Base-by-base conservation (phyloP, 2,329 filamentous ascomycete genomes). In the Colletotrichum australisinense region DNA sequence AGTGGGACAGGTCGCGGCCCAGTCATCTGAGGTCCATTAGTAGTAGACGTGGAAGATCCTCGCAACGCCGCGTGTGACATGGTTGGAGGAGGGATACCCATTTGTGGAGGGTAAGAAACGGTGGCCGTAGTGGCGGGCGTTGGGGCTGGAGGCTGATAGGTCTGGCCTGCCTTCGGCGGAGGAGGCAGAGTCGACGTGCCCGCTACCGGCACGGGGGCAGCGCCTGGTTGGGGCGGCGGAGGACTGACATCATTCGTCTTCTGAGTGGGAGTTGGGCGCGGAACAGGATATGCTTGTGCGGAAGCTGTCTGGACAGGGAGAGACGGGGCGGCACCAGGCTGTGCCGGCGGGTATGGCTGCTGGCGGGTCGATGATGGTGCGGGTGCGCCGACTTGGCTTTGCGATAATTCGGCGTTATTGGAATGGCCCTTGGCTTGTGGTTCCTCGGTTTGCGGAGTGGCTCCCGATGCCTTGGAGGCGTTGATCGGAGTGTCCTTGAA, bases 401-500 rank as follows among this genome's bases (percentile, higher is more conserved):
- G 79, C 80, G 70, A 69, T 62, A 30, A 35, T 35, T 53, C 56
- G 38, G 71, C 8, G 28, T 71, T 66, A 57, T 57, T 49, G 49
- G 67, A 12, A 28, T 19, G 49, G 22, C 9, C 68, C 26, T 53
- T 57, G 53, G 58, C 63, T 19, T 68, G 68, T 53, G 67, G 24
- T 38, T 58, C 60, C 38, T 72, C 63, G 19, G 87, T 90, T 75
- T 88, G 80, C 32, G 88, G 85, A 24, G 87, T 88, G 55, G 82
- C 78, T 38, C 84, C 87, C 19, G 84, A 83, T 62, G 89, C 84
- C 81, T 90, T 91, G 71, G 86, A 83, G 49, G 88, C 86, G 77
- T 84, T 88, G 80, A 92, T 90, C 58, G 90, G 90, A 79, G 88
- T 90, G 67, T 87, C 81, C 46, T 86, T 87, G 80, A 91, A 90